These are phyloP conservation scores for Pterula multifida DNA, from an alignment of 1,284 basidiomycete genomes.

Conservation along the genomic window DNA sequence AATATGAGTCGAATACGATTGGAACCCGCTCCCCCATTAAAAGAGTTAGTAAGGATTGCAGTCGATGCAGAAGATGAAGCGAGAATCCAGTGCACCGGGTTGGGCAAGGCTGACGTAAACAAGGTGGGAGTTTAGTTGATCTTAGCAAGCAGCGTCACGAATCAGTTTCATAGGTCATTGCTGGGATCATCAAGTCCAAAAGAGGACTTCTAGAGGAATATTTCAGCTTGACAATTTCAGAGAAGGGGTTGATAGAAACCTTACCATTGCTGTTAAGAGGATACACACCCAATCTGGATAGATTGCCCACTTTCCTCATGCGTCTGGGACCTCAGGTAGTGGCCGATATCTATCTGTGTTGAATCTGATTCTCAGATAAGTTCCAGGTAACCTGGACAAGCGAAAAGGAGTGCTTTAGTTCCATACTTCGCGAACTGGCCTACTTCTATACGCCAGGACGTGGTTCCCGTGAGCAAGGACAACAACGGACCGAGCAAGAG, in stretches of 20 bases:
- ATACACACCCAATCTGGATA: conserved; percentile 79
- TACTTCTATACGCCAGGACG: conserved; percentile 77
- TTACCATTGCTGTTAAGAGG: conserved; percentile 77
- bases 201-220: conserved; percentile 90
- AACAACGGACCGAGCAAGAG: conserved; percentile 24
- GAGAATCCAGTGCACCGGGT: conserved; percentile 31
- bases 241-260: conserved; percentile 53
- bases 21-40: conserved; percentile 71
- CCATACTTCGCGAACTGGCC: conserved; percentile 81
- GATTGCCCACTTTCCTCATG: conserved; percentile 78
- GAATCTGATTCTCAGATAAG: conserved; percentile 9
- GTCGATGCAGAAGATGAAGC: conserved; percentile 54
- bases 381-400: conserved; percentile 77
- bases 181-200: conserved; percentile 39
- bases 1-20: conserved; percentile 66
- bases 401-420: conserved; percentile 79
- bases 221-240: conserved; percentile 68
- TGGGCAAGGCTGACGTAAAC: conserved; percentile 51
- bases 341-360: conserved; percentile 6
- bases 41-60: conserved; percentile 66
- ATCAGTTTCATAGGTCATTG: conserved; percentile 37
- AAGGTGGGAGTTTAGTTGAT: conserved; percentile 40
- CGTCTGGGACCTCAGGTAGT: conserved; percentile 73
- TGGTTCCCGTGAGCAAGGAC: conserved; percentile 14
- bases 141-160: background rate